Evolutionary conservation across 108 stramenopile species (phyloP).

Genomic region (Nitzschia sp.): DNA sequence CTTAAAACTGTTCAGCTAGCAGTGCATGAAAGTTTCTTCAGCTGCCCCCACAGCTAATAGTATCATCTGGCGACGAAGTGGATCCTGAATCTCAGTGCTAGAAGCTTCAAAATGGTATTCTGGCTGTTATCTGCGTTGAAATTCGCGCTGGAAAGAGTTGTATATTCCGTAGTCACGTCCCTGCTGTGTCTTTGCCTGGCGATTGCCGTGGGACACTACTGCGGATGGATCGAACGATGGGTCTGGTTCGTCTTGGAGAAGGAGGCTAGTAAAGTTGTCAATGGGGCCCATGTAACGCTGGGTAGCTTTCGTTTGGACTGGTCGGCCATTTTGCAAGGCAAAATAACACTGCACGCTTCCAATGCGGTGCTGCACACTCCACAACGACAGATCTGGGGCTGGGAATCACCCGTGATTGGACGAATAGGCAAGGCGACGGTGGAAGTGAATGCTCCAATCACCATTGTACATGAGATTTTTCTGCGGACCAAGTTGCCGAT

Average conservation of each 20-base stretch:
- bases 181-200: conserved; percentile 18
- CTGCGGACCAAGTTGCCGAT: conserved; percentile 29
- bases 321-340: conserved; percentile 33
- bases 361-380: conserved; percentile 57
- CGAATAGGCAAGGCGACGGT: conserved; percentile 48
- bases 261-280: conserved; percentile 30
- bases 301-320: conserved; percentile 48
- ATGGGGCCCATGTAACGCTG: conserved; percentile 49
- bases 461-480: conserved; percentile 24
- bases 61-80: no score
- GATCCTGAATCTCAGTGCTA: no score
- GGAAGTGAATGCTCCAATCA: conserved; percentile 38
- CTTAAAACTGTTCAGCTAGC: no score
- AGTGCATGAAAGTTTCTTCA: no score
- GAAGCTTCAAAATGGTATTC: conserved; percentile 11
- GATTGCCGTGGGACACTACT: conserved; percentile 26
- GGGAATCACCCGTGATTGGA: conserved; percentile 61
- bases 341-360: conserved; percentile 28
- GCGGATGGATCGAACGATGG: conserved; percentile 55
- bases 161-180: neutral
- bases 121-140: neutral
- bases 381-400: conserved; percentile 45
- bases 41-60: no score
- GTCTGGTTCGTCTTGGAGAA: conserved; percentile 47
- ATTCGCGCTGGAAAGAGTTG: neutral